Evolutionary conservation across 176 grass and related monocot genomes (phyloP), one percentile per base, ranked within the genome.

Genomic region (Triticum urartu): DNA sequence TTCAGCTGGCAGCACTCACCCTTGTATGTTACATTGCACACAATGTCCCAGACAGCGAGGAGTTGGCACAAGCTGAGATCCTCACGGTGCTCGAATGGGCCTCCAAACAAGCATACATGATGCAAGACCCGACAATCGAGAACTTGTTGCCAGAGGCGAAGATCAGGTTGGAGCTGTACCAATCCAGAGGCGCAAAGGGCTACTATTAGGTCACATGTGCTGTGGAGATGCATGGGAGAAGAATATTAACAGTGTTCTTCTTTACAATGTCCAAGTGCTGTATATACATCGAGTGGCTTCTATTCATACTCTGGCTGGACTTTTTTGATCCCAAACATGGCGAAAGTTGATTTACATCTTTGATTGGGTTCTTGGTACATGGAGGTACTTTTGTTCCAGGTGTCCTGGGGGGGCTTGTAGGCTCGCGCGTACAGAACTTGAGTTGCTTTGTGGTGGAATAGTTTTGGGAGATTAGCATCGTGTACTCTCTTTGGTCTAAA

Each of bases 11-110:
- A 12, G 79, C 97, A 9, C 81, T 99, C 85, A 91, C 90, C 70
- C 85, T 99, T 35, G 81, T 93, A 75, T 92, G 92, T 84, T 94
- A 91, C 89, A 94, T 96, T 69, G 92, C 92, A 6, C 84, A 88
- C 66, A 91, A 91, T 50, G 97, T 99, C n/a, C 94, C 97, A 5
- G 97, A 99, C 47, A 96, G 89, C 10, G 97, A 99, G 94, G 97
- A 78, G 39, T 63, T 99, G 85, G 97, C 94, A 9, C 90, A 99
- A 54, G 94, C 97, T 52, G 94, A 99, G 79, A 91, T 94, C 68
- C 91, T 96, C 8, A 94, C 89, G 0, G 90, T 96, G 75, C 92
- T 99, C 9, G 97, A 99, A 77, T 99, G 97, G 97, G 84, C 97
- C 45, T 92, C 87, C 68, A 99, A 99, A 66, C 97, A 99, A 86